Conservation (phyloP, 352 stramenopile species). For the Pythium myriotylum region DNA sequence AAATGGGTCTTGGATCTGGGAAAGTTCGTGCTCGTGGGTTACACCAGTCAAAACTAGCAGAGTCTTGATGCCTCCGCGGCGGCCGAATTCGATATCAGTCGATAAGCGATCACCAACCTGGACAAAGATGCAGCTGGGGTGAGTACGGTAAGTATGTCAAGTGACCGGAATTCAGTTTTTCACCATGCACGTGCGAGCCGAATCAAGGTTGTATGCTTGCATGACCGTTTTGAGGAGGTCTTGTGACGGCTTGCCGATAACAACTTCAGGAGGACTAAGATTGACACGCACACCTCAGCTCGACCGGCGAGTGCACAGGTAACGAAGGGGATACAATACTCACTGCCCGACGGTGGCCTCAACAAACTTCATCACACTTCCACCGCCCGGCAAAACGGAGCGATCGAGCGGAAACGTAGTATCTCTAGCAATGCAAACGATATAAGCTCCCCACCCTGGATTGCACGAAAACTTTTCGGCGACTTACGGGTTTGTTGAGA, state of each 20-base stretch:
- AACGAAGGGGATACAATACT: no score
- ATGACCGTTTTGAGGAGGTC: constrained; percentile 82
- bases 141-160: no score
- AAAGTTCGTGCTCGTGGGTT: constrained; percentile 61
- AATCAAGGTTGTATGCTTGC: constrained; percentile 64
- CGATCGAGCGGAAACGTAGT: constrained; percentile 75
- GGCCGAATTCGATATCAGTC: constrained; percentile 86
- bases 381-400: constrained; percentile 72
- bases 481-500: constrained; percentile 78
- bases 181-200: constrained; percentile 80
- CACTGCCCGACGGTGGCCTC: constrained; percentile 70
- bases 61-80: constrained; percentile 66
- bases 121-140: no score
- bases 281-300: no score
- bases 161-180: background rate
- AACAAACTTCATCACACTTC: constrained; percentile 71
- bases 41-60: constrained; percentile 78
- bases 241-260: constrained; percentile 85
- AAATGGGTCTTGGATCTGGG: constrained; percentile 45
- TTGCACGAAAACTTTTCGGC: background rate
- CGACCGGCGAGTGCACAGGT: no score
- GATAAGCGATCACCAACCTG: constrained; percentile 84
- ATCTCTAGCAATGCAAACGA: constrained; percentile 40
- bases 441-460: background rate
- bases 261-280: constrained; percentile 66